phyloP scores from a whole-genome alignment of 805 yeast genomes.

The Cyberlindnera misumaiensis region DNA sequence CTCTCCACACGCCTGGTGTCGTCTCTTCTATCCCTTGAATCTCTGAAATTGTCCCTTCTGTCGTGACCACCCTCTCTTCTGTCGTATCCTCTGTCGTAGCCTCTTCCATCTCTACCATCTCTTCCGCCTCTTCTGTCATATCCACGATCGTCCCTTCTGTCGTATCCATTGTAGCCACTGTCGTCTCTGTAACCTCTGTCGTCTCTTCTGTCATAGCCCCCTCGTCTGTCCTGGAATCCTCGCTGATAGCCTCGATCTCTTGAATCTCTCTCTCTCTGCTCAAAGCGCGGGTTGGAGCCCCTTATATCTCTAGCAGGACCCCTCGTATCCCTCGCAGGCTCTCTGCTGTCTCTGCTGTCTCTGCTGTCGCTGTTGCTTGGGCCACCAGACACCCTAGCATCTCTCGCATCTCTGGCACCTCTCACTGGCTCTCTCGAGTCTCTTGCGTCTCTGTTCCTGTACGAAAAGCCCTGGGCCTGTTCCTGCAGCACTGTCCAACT shows the following conservation, averaged over 20 bases:
- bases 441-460: conserved; percentile 4
- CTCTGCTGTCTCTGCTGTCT: conserved; percentile 1
- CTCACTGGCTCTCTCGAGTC: conserved; percentile 6
- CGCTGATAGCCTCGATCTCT: conserved; percentile 1
- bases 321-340: not conserved
- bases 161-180: conserved; percentile 4
- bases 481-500: conserved; percentile 11
- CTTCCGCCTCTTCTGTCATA: conserved; percentile 8
- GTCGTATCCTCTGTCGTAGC: conserved; percentile 1
- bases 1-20: conserved; percentile 5
- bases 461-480: conserved; percentile 3
- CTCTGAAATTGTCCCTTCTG: conserved; percentile 1
- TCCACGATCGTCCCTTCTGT: conserved; percentile 7
- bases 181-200: conserved; percentile 3
- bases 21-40: conserved; percentile 1
- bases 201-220: conserved; percentile 2
- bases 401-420: conserved; percentile 4
- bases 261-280: not conserved
- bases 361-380: not conserved
- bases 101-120: conserved; percentile 6
- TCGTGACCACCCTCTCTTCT: conserved; percentile 1
- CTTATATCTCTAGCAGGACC: too few species aligned
- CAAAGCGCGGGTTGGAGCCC: too few species aligned
- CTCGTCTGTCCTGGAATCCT: not conserved
- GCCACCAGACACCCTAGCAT: conserved; percentile 4